Conservation (phyloP, 2,329 filamentous ascomycete species). For the Trichoderma breve region DNA sequence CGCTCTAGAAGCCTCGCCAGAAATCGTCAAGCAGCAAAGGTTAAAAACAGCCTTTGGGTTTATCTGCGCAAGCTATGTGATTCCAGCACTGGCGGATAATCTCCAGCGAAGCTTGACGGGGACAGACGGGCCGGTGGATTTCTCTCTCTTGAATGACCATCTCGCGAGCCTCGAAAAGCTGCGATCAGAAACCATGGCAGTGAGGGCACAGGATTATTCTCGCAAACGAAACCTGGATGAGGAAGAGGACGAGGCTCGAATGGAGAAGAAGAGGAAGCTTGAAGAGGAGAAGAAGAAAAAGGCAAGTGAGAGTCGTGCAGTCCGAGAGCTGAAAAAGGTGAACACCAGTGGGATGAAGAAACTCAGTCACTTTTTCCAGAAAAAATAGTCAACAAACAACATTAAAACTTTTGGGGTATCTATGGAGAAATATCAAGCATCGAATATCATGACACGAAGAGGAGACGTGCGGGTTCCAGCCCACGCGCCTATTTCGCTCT, state of each 20-base stretch:
- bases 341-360: constrained; percentile 95
- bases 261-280: constrained; percentile 79
- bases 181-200: constrained; percentile 67
- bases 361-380: constrained; percentile 90
- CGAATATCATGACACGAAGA: constrained; percentile 11
- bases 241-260: constrained; percentile 61
- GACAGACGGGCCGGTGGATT: constrained; percentile 51
- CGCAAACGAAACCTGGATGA: constrained; percentile 67
- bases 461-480: neutral
- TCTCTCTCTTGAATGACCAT: constrained; percentile 68
- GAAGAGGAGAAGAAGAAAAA: constrained; percentile 90
- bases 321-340: constrained; percentile 83
- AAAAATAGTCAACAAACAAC: constrained; percentile 45
- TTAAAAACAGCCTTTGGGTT: constrained; percentile 64
- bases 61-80: constrained; percentile 61
- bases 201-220: constrained; percentile 69
- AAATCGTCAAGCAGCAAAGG: constrained; percentile 59
- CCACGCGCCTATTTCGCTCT: constrained; percentile 29
- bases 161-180: constrained; percentile 64
- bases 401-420: constrained; percentile 30
- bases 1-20: constrained; percentile 46
- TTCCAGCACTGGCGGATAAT: constrained; percentile 40
- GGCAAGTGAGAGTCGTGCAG: constrained; percentile 67
- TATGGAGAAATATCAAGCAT: constrained; percentile 21
- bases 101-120: constrained; percentile 46